Base-by-base conservation (phyloP, 805 yeast species). In the Ogataea thermomethanolica region DNA sequence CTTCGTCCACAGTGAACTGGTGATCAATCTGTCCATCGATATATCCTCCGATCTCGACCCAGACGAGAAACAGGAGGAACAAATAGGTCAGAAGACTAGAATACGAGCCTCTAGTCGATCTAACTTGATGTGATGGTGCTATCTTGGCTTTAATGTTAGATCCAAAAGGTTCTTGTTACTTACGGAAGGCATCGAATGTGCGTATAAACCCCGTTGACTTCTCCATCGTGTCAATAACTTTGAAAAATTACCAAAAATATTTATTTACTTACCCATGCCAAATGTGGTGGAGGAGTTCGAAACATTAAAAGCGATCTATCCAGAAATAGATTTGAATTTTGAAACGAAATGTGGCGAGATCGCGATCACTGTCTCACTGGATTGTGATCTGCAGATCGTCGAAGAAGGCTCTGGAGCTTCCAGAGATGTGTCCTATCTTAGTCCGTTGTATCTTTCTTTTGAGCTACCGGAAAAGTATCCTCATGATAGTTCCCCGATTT, bases 21-120 rank as follows among this genome's bases (percentile, higher is more conserved):
- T 82, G 84, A 53, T 81, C 88, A 7, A 84, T 74, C 41, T 73
- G 73, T 2, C 97, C 97, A 39, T 93, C 95, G 41, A 90, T 68
- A 58, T 73, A 86, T 10, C 84, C 82, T 7, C 97, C 95, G 22
- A 89, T 64, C 57, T 90, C 95, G 10, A 86, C 76, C 86, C 95
- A 91, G 5, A 86, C 61, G 26, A 90, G 67, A 54, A 88, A 76
- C 11, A 87, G 53, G 12, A 84, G 74, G 43, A 74, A 70, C 20
- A 83, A 48, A n/a, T 74, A 69, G 11, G 89, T 79, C 34, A 83
- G 30, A 4, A 87, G 50, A 0, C 95, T 81, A 11, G 89, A 76
- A 12, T 76, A 58, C 4, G 93, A 90, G 25, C 96, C 96, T 46
- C 93, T 71, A 22, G 75, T 65, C 1, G 95, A 83, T 48, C 87